Conservation (phyloP, 176 grass and related monocot species). For the Zoysia japonica region DNA sequence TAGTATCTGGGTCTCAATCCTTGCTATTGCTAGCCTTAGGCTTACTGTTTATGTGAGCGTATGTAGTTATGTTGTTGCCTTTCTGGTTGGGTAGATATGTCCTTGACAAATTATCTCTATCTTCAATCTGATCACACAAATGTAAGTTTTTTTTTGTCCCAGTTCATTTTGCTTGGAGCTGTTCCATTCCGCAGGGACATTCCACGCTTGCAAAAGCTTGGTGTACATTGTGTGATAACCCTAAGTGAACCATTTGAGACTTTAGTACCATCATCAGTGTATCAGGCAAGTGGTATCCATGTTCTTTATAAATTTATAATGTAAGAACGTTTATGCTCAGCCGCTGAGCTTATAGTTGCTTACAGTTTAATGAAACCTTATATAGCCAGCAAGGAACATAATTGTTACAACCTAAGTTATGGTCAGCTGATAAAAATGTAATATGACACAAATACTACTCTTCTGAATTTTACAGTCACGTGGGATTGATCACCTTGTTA, state of each 20-base stretch:
- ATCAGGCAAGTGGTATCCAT: conserved; percentile 53
- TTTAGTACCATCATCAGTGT: conserved; percentile 71
- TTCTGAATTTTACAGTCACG: conserved; percentile 54
- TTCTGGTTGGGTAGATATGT: neutral
- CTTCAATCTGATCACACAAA: conserved; percentile 7
- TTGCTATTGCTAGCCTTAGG: neutral
- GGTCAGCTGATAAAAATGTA: neutral
- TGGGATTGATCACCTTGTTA: conserved; percentile 86
- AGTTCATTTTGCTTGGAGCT: conserved; percentile 89
- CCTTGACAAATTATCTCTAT: neutral
- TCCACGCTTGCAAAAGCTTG: conserved; percentile 65
- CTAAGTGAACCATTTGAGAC: conserved; percentile 94
- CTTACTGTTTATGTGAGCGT: neutral
- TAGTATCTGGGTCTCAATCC: neutral
- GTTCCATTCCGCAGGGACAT: conserved; percentile 86
- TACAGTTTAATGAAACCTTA: neutral
- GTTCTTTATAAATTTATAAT: neutral
- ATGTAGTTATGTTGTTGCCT: neutral
- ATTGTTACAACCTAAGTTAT: conserved; percentile 7
- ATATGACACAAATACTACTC: conserved; percentile 34
- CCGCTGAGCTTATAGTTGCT: neutral
- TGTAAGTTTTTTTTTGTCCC: conserved; percentile 28
- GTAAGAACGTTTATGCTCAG: neutral
- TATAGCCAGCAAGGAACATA: conserved; percentile 8
- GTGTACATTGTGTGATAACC: conserved; percentile 72